Evolutionary conservation across 2,329 filamentous ascomycete genomes (phyloP).

Genomic region (Monilinia fructigena): DNA sequence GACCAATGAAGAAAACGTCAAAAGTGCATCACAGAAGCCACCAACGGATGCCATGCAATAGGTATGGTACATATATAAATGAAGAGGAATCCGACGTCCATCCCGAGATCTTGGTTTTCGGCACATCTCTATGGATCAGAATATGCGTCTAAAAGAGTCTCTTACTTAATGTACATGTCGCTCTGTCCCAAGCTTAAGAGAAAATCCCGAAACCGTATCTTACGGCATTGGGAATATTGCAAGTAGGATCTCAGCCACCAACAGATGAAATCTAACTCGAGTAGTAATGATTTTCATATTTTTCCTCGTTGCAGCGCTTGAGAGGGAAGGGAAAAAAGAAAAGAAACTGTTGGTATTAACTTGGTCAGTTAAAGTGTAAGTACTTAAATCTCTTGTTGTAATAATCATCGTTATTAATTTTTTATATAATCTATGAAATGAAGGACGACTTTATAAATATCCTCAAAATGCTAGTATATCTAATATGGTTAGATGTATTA

Average conservation of each 20-base stretch:
- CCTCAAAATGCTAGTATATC: too few relatives aligned
- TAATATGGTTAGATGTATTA: too few relatives aligned
- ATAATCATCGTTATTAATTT: too few relatives aligned
- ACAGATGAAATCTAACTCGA: background rate
- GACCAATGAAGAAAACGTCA: constrained; percentile 5
- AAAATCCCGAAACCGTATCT: constrained; percentile 9
- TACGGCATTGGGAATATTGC: constrained; percentile 1
- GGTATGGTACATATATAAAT: background rate
- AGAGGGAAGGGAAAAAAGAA: background rate
- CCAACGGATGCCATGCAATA: constrained; percentile 18
- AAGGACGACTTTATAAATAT: too few relatives aligned
- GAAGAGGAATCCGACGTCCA: constrained; percentile 3
- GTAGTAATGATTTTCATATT: background rate
- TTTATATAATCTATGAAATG: too few relatives aligned
- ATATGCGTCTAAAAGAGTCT: background rate
- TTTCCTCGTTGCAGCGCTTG: background rate
- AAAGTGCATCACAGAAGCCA: constrained; percentile 6
- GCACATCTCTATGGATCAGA: constrained; percentile 13
- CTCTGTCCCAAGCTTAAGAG: background rate
- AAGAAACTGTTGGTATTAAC: too few relatives aligned
- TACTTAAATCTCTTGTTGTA: too few relatives aligned
- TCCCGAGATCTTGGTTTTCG: constrained; percentile 24
- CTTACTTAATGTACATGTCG: background rate
- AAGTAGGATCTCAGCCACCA: background rate
- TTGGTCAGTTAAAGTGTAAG: too few relatives aligned